Evolutionary conservation across 495 filamentous ascomycete species (phyloP), one percentile per base, ranked within the genome.

Genomic region (Xylaria telfairii): DNA sequence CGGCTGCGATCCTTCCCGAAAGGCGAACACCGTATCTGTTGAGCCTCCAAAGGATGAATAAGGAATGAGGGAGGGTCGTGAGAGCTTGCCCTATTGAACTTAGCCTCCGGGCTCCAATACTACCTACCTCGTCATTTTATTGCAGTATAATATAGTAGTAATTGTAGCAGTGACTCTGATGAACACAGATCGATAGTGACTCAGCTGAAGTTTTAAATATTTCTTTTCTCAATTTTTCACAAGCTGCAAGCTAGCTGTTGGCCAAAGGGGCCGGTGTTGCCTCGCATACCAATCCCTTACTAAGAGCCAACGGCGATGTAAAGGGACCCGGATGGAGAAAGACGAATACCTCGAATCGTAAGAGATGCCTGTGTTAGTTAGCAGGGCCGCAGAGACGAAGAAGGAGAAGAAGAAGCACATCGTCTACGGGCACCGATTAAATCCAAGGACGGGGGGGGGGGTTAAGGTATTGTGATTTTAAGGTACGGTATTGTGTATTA

Each of bases 1-100:
- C 39, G 51, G 66, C 34, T 68, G 66, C 41, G 49, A 60, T 60
- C 54, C 39, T 68, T 60, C 41, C 65, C 65, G 65, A 59, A 28
- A 59, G 13, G 51, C 32, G 26, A 15, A 44, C 15, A 32, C 39
- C 24, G 37, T 49, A 56, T 51, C 42, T 13, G 57, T 51, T 69
- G 67, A 69, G 67, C 56, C 67, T 69, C 67, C 42, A 51, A 62
- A 39, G 56, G 56, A 69, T 69, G 56, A 39, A 46, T 62, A 61
- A 62, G 28, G 12, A 41, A 61, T 46, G 51, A 63, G 44, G 26
- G 60, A 60, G 53, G 24, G 65, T 26, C 15, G 46, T 30, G 19
- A 28, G 37, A 42, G 65, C 47, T 26, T 39, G 10, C 46, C 42
- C 44, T 24, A 17, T 39, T 21, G 34, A 15, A 41, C 6, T n/a